Evolutionary conservation across 225 moss, liverwort and hornwort species (phyloP).

Genomic region (Sphagnum contortum): DNA sequence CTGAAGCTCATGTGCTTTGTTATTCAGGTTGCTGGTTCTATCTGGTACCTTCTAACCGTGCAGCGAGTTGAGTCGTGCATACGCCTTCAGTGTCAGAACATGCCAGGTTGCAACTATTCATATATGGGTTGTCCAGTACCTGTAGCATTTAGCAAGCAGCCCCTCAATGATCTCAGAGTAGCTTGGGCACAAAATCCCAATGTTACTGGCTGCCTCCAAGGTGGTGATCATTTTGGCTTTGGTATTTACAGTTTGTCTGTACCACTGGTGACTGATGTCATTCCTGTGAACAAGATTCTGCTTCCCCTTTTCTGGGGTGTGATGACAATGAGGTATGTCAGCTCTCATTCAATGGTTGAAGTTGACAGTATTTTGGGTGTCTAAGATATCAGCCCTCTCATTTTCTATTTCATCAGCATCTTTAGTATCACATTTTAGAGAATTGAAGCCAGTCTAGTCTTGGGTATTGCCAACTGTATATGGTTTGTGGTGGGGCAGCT

Average conservation of each 20-base stretch:
- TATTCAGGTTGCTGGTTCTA: constrained; percentile 51
- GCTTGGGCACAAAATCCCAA: constrained; percentile 16
- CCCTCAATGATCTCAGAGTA: constrained; percentile 16
- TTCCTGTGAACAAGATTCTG: constrained; percentile 18
- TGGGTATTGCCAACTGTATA: too few relatives aligned
- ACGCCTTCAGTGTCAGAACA: constrained; percentile 27
- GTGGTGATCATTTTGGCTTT: constrained; percentile 31
- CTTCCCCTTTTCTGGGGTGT: constrained; percentile 58
- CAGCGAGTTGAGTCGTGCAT: constrained; percentile 60
- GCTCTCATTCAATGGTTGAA: too few relatives aligned
- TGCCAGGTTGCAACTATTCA: constrained; percentile 25
- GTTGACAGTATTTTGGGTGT: too few relatives aligned
- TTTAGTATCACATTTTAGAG: too few relatives aligned
- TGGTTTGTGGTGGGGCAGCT: constrained; percentile 23
- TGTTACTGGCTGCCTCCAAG: constrained; percentile 10
- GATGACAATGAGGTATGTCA: constrained; percentile 37
- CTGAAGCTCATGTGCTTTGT: too few relatives aligned
- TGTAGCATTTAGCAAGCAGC: constrained; percentile 28
- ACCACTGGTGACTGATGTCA: constrained; percentile 22
- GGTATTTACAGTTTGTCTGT: constrained; percentile 52
- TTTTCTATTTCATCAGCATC: too few relatives aligned
- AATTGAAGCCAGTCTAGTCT: too few relatives aligned
- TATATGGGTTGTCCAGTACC: constrained; percentile 45
- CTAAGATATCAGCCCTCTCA: too few relatives aligned
- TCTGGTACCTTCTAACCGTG: constrained; percentile 69